Percentiles rank a stretch among this genome's conserved stretches.
Conservation (phyloP, 1,284 basidiomycete genomes). For the Leccinum cinnamomeum region DNA sequence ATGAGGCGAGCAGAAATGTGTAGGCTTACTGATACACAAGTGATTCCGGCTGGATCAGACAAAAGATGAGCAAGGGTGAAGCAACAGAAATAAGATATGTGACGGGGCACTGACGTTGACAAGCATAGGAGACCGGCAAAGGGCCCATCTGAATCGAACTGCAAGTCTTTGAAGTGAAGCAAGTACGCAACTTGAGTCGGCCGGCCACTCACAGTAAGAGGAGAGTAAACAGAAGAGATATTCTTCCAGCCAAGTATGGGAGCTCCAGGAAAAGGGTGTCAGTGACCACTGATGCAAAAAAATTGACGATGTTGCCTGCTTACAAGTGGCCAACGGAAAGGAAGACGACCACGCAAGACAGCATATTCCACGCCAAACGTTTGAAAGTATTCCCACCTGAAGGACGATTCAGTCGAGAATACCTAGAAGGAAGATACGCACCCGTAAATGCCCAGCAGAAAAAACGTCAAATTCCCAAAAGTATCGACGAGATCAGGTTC, state of each 20-base stretch:
- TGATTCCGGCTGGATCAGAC: slow-evolving; percentile 5
- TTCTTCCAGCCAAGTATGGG: slow-evolving; percentile 24
- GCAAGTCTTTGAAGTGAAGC: neutral
- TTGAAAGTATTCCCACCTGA: slow-evolving; percentile 27
- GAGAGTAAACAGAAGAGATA: slow-evolving; percentile 10
- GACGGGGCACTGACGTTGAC: slow-evolving; percentile 17
- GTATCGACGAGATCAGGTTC: neutral
- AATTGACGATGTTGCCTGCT: neutral
- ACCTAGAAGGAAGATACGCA: slow-evolving; percentile 6
- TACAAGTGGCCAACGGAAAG: slow-evolving; percentile 27
- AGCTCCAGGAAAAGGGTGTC: slow-evolving; percentile 9
- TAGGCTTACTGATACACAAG: slow-evolving; percentile 10
- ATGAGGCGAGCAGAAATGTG: neutral
- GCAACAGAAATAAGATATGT: neutral
- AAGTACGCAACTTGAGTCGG: neutral
- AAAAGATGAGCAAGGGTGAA: neutral
- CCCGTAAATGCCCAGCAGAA: slow-evolving; percentile 19
- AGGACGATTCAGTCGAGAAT: neutral
- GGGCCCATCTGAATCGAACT: slow-evolving; percentile 11
- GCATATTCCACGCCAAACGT: slow-evolving; percentile 23
- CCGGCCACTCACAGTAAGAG: slow-evolving; percentile 18
- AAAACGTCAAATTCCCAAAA: slow-evolving; percentile 2
- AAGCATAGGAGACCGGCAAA: neutral
- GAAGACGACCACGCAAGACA: slow-evolving; percentile 17
- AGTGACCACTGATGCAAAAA: neutral